phyloP scores from a whole-genome alignment of 2,329 filamentous ascomycete species.

The Ophiostoma perfectum region DNA sequence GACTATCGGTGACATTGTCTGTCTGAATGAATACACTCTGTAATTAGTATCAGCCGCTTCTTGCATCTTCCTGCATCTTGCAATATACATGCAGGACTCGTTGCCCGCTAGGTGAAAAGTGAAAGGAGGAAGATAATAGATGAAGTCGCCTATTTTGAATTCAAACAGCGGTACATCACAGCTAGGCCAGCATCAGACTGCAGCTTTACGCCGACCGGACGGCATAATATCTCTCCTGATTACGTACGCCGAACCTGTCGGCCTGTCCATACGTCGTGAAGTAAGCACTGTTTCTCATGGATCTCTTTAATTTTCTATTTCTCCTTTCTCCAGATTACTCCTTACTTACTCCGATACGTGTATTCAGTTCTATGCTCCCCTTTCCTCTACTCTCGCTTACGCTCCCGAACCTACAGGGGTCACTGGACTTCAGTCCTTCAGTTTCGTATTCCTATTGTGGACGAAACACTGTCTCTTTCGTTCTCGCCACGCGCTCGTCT shows the following conservation, averaged over 20 bases:
- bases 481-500: neutral
- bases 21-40: no score
- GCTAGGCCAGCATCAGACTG: neutral
- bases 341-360: neutral
- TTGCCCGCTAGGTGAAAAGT: no score
- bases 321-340: neutral
- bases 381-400: neutral
- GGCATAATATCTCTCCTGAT: neutral
- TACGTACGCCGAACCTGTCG: neutral
- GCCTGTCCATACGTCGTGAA: neutral
- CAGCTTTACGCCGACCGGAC: neutral
- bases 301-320: neutral
- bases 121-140: no score
- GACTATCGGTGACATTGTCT: no score
- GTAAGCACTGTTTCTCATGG: neutral
- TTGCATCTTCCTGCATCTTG: no score
- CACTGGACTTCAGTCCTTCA: neutral
- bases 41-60: no score
- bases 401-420: neutral
- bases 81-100: no score
- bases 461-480: neutral
- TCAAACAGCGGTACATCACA: neutral
- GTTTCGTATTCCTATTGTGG: neutral
- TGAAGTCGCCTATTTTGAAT: no score
- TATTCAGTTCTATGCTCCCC: neutral